These are phyloP conservation scores for Jatropha curcas DNA, from an alignment of 345 rosid species.

Conservation along the genomic window DNA sequence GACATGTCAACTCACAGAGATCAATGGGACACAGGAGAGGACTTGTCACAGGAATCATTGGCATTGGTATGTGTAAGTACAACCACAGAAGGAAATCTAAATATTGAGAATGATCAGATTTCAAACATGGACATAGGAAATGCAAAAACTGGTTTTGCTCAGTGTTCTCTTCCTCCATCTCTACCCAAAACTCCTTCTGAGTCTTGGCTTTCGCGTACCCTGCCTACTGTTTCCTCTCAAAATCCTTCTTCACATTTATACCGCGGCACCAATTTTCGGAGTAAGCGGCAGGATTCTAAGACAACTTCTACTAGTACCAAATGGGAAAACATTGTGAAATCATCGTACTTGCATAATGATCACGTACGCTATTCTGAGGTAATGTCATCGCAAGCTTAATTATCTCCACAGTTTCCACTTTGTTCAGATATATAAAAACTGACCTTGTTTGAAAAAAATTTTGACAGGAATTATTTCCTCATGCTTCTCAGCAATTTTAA, in stretches of 20 bases:
- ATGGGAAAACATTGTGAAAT: conserved; percentile 97
- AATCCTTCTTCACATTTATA: conserved; percentile 38
- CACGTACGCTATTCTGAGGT: conserved; percentile 88
- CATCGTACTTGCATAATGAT: conserved; percentile 71
- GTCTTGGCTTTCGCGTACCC: conserved; percentile 85
- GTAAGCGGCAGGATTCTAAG: conserved; percentile 43
- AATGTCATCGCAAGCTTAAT: conserved; percentile 14
- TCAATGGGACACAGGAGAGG: conserved; percentile 25
- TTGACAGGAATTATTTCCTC: conserved; percentile 67
- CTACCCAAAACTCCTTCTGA: conserved; percentile 79
- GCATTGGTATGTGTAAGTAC: conserved; percentile 33
- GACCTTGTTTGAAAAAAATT: background rate
- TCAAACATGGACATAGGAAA: conserved; percentile 27
- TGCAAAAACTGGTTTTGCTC: conserved; percentile 13
- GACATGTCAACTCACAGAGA: conserved; percentile 18
- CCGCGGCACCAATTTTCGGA: conserved; percentile 30
- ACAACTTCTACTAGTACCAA: conserved; percentile 43
- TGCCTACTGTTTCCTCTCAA: conserved; percentile 54
- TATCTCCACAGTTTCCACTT: background rate
- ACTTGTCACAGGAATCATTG: conserved; percentile 29
- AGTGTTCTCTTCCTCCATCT: conserved; percentile 54
- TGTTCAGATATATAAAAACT: background rate
- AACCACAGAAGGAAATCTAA: conserved; percentile 24
- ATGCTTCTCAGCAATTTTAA: conserved; percentile 48
- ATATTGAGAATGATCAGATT: conserved; percentile 21